Evolutionary conservation across 169 alveolate genomes (phyloP).

Genomic region (Plasmodium vinckei): DNA sequence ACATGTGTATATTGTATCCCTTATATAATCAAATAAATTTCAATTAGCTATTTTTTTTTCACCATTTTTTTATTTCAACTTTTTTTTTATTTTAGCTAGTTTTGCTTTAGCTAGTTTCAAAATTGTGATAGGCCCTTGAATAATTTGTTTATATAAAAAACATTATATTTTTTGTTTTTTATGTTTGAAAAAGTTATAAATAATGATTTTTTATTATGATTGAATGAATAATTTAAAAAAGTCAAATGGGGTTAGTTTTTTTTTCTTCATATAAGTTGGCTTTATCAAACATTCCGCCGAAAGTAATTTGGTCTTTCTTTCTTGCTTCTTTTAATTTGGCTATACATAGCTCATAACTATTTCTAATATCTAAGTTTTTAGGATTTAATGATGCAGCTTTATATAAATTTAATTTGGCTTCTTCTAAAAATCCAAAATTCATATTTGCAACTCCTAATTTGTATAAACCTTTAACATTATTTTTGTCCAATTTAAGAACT

Average conservation of each 20-base stretch:
- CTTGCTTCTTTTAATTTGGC: conserved; percentile 78
- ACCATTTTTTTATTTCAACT: too few species aligned
- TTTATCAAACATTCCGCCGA: conserved; percentile 79
- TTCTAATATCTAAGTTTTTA: conserved; percentile 82
- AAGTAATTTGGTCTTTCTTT: conserved; percentile 78
- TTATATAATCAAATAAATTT: too few species aligned
- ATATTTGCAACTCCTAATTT: conserved; percentile 87
- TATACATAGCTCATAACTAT: conserved; percentile 74
- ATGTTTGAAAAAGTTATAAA: too few species aligned
- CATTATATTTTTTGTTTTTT: too few species aligned
- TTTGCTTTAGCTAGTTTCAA: too few species aligned
- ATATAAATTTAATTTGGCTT: conserved; percentile 80
- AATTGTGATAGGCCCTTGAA: too few species aligned
- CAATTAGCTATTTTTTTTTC: too few species aligned
- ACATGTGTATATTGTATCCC: too few species aligned
- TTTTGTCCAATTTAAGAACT: conserved; percentile 83
- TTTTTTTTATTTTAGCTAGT: too few species aligned
- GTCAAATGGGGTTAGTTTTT: conserved; percentile 48
- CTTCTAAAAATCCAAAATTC: conserved; percentile 80
- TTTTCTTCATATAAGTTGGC: conserved; percentile 60
- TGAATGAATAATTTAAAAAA: background rate
- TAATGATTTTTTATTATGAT: too few species aligned
- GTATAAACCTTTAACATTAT: conserved; percentile 83
- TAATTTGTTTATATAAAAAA: too few species aligned
- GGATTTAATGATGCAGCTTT: conserved; percentile 83